Percentiles rank a stretch among this genome's conserved stretches.
These are phyloP conservation scores for Bathelium albidoporum DNA, from an alignment of 495 filamentous ascomycete species.

Conservation along the genomic window DNA sequence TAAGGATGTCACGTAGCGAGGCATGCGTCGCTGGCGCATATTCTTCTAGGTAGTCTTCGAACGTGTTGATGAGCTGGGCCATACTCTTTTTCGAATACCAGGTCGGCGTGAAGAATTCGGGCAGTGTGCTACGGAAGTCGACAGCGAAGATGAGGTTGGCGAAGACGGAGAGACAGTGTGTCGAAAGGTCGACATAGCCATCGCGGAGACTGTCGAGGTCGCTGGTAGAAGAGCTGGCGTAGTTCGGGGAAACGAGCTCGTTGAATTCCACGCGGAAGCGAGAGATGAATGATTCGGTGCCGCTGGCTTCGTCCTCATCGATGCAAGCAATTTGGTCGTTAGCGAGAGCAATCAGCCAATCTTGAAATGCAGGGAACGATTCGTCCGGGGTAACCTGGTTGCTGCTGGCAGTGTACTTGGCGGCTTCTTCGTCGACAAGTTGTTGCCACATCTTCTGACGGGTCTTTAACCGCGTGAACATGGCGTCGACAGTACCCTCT, in stretches of 20 bases:
- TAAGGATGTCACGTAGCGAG: constrained; percentile 73
- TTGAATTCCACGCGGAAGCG: constrained; percentile 72
- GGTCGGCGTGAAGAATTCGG: constrained; percentile 77
- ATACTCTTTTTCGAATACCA: constrained; percentile 81
- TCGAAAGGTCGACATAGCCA: constrained; percentile 87
- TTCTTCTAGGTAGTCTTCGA: constrained; percentile 87
- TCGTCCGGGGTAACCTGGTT: constrained; percentile 47
- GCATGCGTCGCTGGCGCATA: constrained; percentile 71
- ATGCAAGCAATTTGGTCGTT: constrained; percentile 98
- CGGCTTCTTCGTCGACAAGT: constrained; percentile 77
- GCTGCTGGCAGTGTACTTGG: constrained; percentile 45
- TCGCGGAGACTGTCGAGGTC: constrained; percentile 69
- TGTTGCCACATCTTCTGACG: constrained; percentile 78
- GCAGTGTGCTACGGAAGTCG: constrained; percentile 71
- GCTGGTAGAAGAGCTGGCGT: constrained; percentile 55
- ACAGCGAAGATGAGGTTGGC: constrained; percentile 72
- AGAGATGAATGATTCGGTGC: constrained; percentile 64
- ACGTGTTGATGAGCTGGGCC: constrained; percentile 81
- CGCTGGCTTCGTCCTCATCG: constrained; percentile 68
- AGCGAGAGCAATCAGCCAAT: constrained; percentile 92
- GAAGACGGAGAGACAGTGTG: constrained; percentile 79
- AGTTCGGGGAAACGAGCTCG: constrained; percentile 66
- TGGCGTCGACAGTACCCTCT: constrained; percentile 87
- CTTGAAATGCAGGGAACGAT: constrained; percentile 69
- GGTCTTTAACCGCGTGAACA: constrained; percentile 72